Base-by-base conservation (phyloP, 2,329 filamentous ascomycete species). In the Clarireedia paspali region DNA sequence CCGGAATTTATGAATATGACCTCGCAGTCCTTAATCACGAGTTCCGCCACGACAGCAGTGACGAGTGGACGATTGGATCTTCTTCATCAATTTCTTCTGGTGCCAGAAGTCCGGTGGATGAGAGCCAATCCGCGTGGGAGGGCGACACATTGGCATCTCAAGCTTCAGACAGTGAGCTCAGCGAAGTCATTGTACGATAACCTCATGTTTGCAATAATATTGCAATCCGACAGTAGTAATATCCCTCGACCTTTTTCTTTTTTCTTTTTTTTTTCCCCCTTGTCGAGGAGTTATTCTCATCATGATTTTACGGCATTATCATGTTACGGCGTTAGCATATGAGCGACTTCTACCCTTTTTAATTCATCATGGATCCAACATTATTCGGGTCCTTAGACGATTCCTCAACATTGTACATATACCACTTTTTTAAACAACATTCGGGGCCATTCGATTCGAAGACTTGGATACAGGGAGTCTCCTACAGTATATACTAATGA, bases 61-160 rank as follows among this genome's bases (percentile, higher is more conserved):
- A 95, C 64, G 90, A 94, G 66, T 96, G 91, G 91, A 92, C 90
- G 7, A 81, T 92, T 47, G 90, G 88, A 58, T 94, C 89, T 63
- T 91, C 85, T 54, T 94, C 88, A 0, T 69, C 67, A 20, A 59
- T 68, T 47, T 68, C 67, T 12, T 68, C 67, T 6, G 68, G 66
- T 10, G 67, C 67, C 26, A 59, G 67, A 59, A 70, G 67, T 53
- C 68, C 68, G 26, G 55, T 81, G 34, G 81, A 84, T 60, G 83
- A 85, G 60, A 75, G 75, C 57, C 76, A 79, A 60, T 75, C 74
- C 55, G 69, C 75, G 14, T 81, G 79, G 79, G 79, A 81, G 63
- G 78, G 78, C 50, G 79, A 81, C 50, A 82, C 79, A 6, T 69
- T 82, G 39, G 67, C 67, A 45, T 68, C 66, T 42, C 66, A 67